phyloP scores from a whole-genome alignment of 2,329 filamentous ascomycete genomes.

The Colletotrichum tabaci region DNA sequence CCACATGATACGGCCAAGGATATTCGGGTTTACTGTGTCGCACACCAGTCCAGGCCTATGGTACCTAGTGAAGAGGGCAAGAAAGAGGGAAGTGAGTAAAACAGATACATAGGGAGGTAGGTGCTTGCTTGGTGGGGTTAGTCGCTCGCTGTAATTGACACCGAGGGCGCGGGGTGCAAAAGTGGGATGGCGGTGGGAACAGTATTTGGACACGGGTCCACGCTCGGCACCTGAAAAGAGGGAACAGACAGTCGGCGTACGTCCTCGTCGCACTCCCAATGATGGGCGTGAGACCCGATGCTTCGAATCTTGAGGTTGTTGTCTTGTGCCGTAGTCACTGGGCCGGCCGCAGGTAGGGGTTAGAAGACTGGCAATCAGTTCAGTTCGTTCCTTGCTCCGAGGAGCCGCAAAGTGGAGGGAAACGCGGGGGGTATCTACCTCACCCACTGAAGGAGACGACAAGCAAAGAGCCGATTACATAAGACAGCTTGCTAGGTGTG shows the following conservation, averaged over 20 bases:
- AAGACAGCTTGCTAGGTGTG: background rate
- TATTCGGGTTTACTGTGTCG: no score
- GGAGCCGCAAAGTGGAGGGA: background rate
- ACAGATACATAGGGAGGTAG: background rate
- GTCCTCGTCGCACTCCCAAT: background rate
- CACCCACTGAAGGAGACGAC: background rate
- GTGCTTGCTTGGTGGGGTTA: conserved; percentile 8
- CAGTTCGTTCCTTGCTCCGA: background rate
- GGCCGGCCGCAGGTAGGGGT: no score
- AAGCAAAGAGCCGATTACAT: background rate
- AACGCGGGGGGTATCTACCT: background rate
- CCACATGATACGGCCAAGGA: no score
- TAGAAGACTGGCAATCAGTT: background rate
- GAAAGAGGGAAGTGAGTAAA: no score
- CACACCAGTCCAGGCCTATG: no score
- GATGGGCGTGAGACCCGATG: background rate
- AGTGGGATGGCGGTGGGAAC: background rate
- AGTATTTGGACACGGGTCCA: background rate
- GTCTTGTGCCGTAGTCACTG: no score
- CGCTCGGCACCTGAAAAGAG: background rate
- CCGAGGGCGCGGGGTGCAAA: conserved; percentile 46
- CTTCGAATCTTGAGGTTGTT: background rate
- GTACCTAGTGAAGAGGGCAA: no score
- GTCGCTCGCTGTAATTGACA: conserved; percentile 49
- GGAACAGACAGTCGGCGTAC: background rate